phyloP scores from a whole-genome alignment of 768 basidiomycete species.

The Phanerochaete carnosa region DNA sequence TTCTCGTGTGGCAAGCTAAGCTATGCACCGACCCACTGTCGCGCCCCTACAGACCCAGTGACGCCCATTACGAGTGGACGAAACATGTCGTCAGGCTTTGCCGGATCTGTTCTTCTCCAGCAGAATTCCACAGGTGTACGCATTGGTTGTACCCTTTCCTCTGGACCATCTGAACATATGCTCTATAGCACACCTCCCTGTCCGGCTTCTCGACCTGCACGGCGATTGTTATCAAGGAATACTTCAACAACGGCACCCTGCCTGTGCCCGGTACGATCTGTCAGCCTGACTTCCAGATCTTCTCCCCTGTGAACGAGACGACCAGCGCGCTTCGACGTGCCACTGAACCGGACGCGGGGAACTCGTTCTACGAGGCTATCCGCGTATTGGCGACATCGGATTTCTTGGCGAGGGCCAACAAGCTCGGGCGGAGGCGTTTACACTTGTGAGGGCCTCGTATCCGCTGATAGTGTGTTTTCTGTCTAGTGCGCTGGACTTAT shows the following conservation, averaged over 20 bases:
- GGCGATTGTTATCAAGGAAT: conserved; percentile 30
- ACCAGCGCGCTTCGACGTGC: no score
- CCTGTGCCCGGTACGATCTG: conserved; percentile 40
- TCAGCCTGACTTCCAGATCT: conserved; percentile 10
- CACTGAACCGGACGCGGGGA: no score
- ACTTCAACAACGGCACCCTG: conserved; percentile 38
- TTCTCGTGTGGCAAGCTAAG: not conserved
- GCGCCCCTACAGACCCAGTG: not conserved
- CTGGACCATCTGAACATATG: not conserved
- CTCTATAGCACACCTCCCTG: conserved; percentile 6
- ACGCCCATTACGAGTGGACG: not conserved
- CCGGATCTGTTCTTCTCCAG: not conserved
- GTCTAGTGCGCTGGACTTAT: no score
- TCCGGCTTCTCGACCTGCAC: conserved; percentile 30
- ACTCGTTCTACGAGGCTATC: no score
- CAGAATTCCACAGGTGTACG: conserved; percentile 12
- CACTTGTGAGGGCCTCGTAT: no score
- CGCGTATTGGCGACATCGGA: no score
- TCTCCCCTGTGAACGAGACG: not conserved
- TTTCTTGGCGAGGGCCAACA: no score
- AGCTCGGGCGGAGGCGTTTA: no score
- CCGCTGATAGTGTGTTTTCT: no score
- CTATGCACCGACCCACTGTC: not conserved
- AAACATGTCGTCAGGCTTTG: conserved; percentile 5
- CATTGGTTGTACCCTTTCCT: not conserved